Base-by-base conservation (phyloP, 2,329 filamentous ascomycete genomes). In the Fusarium keratoplasticum region DNA sequence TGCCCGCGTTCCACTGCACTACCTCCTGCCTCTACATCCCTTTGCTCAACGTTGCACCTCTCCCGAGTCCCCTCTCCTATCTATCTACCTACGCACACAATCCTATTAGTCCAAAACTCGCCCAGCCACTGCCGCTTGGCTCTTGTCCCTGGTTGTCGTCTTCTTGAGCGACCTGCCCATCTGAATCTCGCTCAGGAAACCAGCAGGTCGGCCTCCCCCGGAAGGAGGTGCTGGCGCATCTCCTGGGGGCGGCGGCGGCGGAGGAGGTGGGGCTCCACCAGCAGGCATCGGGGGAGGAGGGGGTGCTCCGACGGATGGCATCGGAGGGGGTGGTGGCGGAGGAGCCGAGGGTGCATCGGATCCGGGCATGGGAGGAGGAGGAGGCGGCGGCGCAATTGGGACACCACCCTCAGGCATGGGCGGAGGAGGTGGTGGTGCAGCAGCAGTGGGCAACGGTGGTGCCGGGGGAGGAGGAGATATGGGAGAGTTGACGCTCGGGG, bases 91-190 rank as follows among this genome's bases (percentile, higher is more conserved):
- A 60, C 33, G 18, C 25, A 61, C 47, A 20, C 35, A 50, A 64
- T 63, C 38, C n/a, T 14, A 61, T 81, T 84, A 90, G 71, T 85
- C 86, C 81, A 91, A 82, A 68, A 98, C 95, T 70, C 91, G 90
- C n/a, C 96, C 96, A 25, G 94, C 93, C 67, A 92, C 87, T 61
- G 91, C 82, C 61, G 94, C 89, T 57, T 78, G 83, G 83, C 95
- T 98, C 82, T 92, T 92, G 83, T 99, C 96, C 83, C 94, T 95
- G 1, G 96, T 98, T 81, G 92, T 86, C 27, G 95, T 95, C 88
- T 98, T 98, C 87, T 89, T 95, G 80, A 99, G 85, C 4, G 91
- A 83, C 83, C 83, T 95, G 50, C 96, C 96, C 71, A 90, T 85
- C 80, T 96, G 92, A 71, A 99, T 98, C 81, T 98, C 91, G 68